Base-by-base conservation (phyloP, 176 grass and related monocot species). In the Bolboschoenus planiculmis region DNA sequence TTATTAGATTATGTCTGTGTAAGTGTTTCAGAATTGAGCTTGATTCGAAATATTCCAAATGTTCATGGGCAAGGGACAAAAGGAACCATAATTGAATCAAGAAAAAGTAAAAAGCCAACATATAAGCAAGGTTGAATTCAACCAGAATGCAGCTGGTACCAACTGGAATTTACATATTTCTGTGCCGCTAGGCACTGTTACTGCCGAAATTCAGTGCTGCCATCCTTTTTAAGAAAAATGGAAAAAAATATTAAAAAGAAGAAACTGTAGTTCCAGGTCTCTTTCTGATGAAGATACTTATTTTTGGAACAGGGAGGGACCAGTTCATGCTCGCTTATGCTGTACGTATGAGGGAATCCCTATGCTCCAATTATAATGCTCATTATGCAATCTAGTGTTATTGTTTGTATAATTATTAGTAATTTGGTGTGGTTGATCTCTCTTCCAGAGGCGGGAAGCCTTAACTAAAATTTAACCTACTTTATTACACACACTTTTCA, bases 401-500 rank as follows among this genome's bases (percentile, higher is more conserved):
- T 43, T 51, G 14, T 51, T 68, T 39, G 46, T 53, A 20, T 77
- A 77, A 33, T 77, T 24, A 53, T 53, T 53, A 23, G 20, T 70
- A 42, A 42, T 47, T 73, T 48, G 72, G 44, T 51, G 26, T 9
- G 3, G 4, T 51, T 51, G 24, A 8, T 76, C 4, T 47, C 40
- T 73, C 33, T 4, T 37, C 40, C 29, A 16, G n/a, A 73, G 68
- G 71, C 24, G 44, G 43, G 71, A 33, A 29, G 33, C 72, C 72
- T 77, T 77, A 77, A 30, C 27, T 26, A 77, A 10, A 51, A 15
- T 77, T 77, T 2, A 53, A 20, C 46, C 10, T 77, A 51, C 29
- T 76, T 30, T 20, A 51, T 53, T 53, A 53, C 72, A 76, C 72
- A 53, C 72, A 51, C n/a, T n/a, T 50, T 76, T 76, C 72, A 76